Conservation (phyloP, 2,329 filamentous ascomycete species). For the Alternaria angustiovoidea region DNA sequence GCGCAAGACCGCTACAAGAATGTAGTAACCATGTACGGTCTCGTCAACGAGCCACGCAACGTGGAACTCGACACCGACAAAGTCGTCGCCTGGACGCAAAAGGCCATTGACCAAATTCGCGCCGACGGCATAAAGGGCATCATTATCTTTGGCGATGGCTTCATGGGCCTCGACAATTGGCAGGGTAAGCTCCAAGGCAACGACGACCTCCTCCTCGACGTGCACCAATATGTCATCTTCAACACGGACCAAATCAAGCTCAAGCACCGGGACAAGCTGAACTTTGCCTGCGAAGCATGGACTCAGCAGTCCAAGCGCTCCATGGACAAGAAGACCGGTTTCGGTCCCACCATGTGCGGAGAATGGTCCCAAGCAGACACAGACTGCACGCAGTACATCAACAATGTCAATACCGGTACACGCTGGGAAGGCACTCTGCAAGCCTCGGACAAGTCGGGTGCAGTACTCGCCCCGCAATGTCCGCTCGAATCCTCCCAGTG, state of each 20-base stretch:
- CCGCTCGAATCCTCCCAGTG: constrained; percentile 71
- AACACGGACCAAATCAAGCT: constrained; percentile 85
- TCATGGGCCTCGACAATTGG: constrained; percentile 91
- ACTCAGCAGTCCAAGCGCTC: constrained; percentile 76
- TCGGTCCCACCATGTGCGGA: constrained; percentile 91
- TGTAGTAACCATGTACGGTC: constrained; percentile 88
- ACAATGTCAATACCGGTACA: constrained; percentile 86
- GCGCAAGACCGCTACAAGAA: constrained; percentile 92
- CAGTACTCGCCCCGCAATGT: constrained; percentile 76
- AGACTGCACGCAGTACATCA: constrained; percentile 86
- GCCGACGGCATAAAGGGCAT: constrained; percentile 76
- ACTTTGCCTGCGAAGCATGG: constrained; percentile 90
- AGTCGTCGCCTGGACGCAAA: constrained; percentile 81
- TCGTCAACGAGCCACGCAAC: constrained; percentile 95
- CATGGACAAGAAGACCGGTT: constrained; percentile 78
- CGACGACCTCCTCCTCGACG: constrained; percentile 84
- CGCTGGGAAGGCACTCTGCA: constrained; percentile 91
- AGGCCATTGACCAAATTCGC: constrained; percentile 76
- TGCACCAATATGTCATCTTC: constrained; percentile 98
- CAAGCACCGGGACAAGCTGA: constrained; percentile 82
- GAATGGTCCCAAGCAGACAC: constrained; percentile 99
- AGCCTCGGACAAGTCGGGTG: constrained; percentile 67
- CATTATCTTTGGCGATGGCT: constrained; percentile 92
- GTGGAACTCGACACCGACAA: constrained; percentile 66
- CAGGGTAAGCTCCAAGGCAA: constrained; percentile 78